Evolutionary conservation across 192 early-diverging fungal species (phyloP), one percentile per base, ranked within the genome.

Genomic region (Rhizophagus sp.): DNA sequence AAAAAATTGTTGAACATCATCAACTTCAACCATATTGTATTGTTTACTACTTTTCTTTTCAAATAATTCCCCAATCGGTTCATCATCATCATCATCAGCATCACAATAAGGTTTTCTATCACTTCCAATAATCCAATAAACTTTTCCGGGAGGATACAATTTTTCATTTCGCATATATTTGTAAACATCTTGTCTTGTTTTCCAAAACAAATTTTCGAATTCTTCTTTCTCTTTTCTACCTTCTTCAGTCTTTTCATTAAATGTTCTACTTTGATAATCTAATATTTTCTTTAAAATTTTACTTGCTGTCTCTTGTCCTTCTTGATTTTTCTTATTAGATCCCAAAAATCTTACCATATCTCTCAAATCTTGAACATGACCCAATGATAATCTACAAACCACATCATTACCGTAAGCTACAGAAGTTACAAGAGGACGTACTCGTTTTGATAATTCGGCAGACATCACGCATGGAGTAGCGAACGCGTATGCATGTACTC

Each of bases 401-500:
- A 85, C 79, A 72, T 86, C 83, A 27, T 82, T 78, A 19, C 79
- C 81, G 67, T 83, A 80, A 1, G 83, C 83, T 33, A 86, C 81
- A 36, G 78, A 84, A 4, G 87, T 87, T 17, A 87, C 81, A 33
- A 88, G 49, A 34, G 81, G 65, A 36, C 11, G 62, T 22, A 81
- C 65, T 3, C 84, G 85, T 68, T 83, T 83, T 67, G 84, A 85
- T 65, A 88, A 75, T 15, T 80, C 79, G 15, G 83, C 80, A 52
- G 83, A 83, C 85, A 86, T 87, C 11, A 85, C 83, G 25, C 84
- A 85, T 19, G 87, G 87, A 10, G 83, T 62, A 0, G 84, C 87
- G 65, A 87, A 87, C 0, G 83, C 85, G 82, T 85, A 87, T 33
- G 83, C 82, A 13, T 86, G 81, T 33, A 89, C 83, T 33, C 83